Evolutionary conservation across 495 filamentous ascomycete genomes (phyloP), one percentile per base, ranked within the genome.

Genomic region (Xylaria cubensis): DNA sequence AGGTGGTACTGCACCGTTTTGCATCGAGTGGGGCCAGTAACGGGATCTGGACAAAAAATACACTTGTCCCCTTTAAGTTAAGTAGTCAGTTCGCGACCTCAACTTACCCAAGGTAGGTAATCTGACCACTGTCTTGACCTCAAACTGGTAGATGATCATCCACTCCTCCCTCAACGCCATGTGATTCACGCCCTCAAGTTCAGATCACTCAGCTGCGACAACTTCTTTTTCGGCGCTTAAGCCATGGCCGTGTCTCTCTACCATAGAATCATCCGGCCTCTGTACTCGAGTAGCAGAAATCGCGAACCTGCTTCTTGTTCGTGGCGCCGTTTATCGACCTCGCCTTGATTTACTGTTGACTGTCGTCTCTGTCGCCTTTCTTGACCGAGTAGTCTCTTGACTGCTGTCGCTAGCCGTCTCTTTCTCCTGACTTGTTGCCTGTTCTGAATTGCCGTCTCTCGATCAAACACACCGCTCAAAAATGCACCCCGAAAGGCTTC

Each of bases 401-500:
- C 36, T 39, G 8, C 36, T 8, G 36, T 39, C 36, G 8, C 36
- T 8, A 8, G 6, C 6, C 8, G 36, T 39, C 36, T 39, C 1
- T 39, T 8, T 36, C 34, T 7, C 34, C 6, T 36, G 34, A 39
- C 36, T 8, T 39, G 6, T 39, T 1, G 6, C 36, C 36, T 39
- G 6, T 39, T 8, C 8, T 39, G 36, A 8, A 8, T 8, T 39
- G 36, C 36, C 8, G 6, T 8, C 36, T 39, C 6, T 39, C 6
- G 6, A 6, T 39, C 36, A 6, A 39, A 8, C 36, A 39, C 36
- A 39, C 26, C 44, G 26, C 24, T 71, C 51, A 9, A 36, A 42
- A 39, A 39, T 39, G 36, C 36, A 39, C 68, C 41, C 61, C 64
- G 64, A 80, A 61, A 58, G 68, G 19, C 78, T 70, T 55, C 63